Base-by-base conservation (phyloP, 2,329 filamentous ascomycete species). In the Calonectria leucothoes region DNA sequence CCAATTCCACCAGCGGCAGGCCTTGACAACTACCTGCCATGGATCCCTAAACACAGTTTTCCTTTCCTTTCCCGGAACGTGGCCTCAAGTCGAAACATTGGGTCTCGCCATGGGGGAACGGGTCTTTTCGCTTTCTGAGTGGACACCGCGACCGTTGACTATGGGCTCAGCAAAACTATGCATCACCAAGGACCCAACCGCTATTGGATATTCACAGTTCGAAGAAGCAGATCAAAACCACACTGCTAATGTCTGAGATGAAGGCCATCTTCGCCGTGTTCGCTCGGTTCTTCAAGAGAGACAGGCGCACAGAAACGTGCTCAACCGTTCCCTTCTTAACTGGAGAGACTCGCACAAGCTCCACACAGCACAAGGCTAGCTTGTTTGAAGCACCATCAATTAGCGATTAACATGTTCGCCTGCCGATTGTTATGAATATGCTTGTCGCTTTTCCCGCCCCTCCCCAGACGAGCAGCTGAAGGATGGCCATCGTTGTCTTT, bases 1-100 rank as follows among this genome's bases (percentile, higher is more conserved):
- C 71, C 68, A 81, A 79, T 80, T 76, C 73, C 72, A 78, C 59
- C 57, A 73, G 35, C 33, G 61, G 51, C 67, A 76, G 55, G 71
- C 71, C 71, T 71, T 67, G 35, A 66, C 51, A 23, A 31, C 29
- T 39, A 11, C 14, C 45, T 37, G 33, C 66, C 71, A 73, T 67
- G 71, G 55, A 61, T 61, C 33, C 55, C 42, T 39, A 74, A 67
- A 72, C 69, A 71, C 45, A 55, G 64, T 59, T 63, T 61, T 61
- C 39, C 33, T 55, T 33, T n/a, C 31, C 25, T 31, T 31, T 67
- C 17, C 39, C 35, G 42, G 73, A 78, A 75, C 70, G 70, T 71
- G 74, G 57, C 71, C 72, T 74, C 65, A 61, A 79, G 48, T 17
- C 39, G 52, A 59, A 42, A 61, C 23, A 49, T 37, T 29, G 66